Evolutionary conservation across 345 rosid genomes (phyloP).

Genomic region (Cardamine occulta): DNA sequence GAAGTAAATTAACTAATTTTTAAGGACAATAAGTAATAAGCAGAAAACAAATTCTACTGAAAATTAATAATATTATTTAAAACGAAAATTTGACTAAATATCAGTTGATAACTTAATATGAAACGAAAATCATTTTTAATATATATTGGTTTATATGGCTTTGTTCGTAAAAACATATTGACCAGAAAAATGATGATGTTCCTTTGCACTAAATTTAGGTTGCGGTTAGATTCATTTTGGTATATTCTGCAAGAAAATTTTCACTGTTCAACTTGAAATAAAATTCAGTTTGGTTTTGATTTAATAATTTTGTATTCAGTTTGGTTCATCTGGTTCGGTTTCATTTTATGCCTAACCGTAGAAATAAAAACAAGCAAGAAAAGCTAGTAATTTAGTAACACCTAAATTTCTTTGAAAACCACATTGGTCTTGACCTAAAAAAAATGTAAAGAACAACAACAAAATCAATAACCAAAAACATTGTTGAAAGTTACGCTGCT

Average conservation of each 20-base stretch:
- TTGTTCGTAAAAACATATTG: too few species aligned
- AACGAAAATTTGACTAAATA: too few species aligned
- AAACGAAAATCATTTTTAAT: too few species aligned
- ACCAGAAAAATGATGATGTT: too few species aligned
- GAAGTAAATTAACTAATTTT: too few species aligned
- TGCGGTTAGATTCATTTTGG: background rate
- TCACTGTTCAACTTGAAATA: background rate
- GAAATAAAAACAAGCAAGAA: background rate
- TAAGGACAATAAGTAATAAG: too few species aligned
- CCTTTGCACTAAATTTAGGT: too few species aligned
- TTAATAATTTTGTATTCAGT: background rate
- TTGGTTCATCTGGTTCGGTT: background rate
- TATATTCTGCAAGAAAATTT: background rate
- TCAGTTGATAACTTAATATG: background rate
- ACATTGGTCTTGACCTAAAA: background rate
- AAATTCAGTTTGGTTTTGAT: background rate
- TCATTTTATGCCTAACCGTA: background rate
- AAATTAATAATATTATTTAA: too few species aligned
- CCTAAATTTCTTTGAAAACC: conserved; percentile 7
- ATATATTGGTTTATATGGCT: too few species aligned
- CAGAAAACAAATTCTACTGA: too few species aligned
- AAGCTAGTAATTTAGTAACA: background rate
- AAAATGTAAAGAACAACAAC: background rate
- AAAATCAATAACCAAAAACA: background rate
- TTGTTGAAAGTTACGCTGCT: background rate